Evolutionary conservation across 202 grass and related monocot species (phyloP), one percentile per base, ranked within the genome.

Genomic region (Panicum hallii): DNA sequence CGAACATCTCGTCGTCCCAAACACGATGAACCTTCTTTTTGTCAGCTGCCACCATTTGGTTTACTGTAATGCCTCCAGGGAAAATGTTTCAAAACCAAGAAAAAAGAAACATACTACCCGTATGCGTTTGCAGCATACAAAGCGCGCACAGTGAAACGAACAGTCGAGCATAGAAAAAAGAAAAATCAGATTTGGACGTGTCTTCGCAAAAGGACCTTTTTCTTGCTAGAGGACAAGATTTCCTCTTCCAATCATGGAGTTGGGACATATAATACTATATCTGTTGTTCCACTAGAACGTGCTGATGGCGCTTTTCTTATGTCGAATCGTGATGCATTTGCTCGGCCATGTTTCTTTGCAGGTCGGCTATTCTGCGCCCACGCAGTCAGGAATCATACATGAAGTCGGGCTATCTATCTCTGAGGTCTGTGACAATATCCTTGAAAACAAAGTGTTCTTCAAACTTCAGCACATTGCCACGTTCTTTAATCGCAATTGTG

Each of bases 291-390:
- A 71, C n/a, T 11, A 16, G 43, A 62, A 70, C n/a, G 75, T 63
- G 49, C 15, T 71, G 55, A 53, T n/a, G 0, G 19, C 20, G 4
- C 3, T 1, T 36, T 14, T 10, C 36, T 30, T 44, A 46, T 46
- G 30, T 52, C 16, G 8, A 38, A 74, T 10, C 40, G 14, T 67
- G 58, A 52, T 68, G 34, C 30, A 73, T 43, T 86, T 52, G 43
- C 50, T 73, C 14, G 47, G 6, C 30, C 50, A 49, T 68, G n/a
- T 28, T 44, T 34, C 9, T 72, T 80, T 84, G 58, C 79, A 96
- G 93, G 84, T 89, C 17, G 93, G 93, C 13, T 96, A 93, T 79
- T 93, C 91, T 65, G 86, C 93, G 68, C 90, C 93, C 36, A 91
- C 90, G 46, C 86, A 96, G 61, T 89, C 87, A 56, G 88, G 70